Conservation (phyloP, 257 asterid genomes). For the Leptodermis oblonga region DNA sequence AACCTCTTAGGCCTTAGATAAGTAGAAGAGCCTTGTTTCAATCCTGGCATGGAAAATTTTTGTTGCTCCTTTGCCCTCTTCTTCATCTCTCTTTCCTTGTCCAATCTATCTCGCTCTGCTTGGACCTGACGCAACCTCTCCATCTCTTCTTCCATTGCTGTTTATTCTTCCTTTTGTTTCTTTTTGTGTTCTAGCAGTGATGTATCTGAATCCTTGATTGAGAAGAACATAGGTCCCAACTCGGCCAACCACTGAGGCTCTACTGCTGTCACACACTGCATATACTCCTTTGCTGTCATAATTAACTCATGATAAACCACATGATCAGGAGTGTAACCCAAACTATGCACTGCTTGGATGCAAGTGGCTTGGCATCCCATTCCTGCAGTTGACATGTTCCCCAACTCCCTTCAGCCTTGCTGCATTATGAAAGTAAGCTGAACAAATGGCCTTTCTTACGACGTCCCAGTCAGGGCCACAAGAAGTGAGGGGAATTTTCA, state of each 20-base stretch:
- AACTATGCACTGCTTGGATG: conserved; percentile 49
- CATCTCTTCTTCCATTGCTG: conserved; percentile 97
- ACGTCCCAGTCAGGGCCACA: conserved; percentile 90
- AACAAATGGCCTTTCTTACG: conserved; percentile 81
- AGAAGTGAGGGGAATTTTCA: conserved; percentile 75
- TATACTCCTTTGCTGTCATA: conserved; percentile 78
- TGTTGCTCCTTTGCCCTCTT: conserved; percentile 75
- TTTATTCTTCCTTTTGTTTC: conserved; percentile 85
- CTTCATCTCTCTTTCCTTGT: conserved; percentile 51
- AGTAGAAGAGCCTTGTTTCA: conserved; percentile 67
- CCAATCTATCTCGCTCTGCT: conserved; percentile 42
- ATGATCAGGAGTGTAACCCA: conserved; percentile 87
- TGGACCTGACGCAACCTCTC: conserved; percentile 68
- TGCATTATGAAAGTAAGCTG: conserved; percentile 84
- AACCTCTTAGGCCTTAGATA: conserved; percentile 73
- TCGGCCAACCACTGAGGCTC: conserved; percentile 78
- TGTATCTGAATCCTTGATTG: conserved; percentile 84
- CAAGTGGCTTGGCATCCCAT: conserved; percentile 92
- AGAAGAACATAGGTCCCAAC: conserved; percentile 95
- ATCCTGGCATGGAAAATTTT: conserved; percentile 63
- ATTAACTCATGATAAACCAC: conserved; percentile 85
- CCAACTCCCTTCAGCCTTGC: conserved; percentile 80
- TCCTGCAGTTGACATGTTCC: conserved; percentile 82
- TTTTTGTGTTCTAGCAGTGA: conserved; percentile 84
- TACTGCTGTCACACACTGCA: conserved; percentile 87